These are phyloP conservation scores for Nannizzia gypsea DNA, from an alignment of 2,329 filamentous ascomycete species.

Conservation along the genomic window DNA sequence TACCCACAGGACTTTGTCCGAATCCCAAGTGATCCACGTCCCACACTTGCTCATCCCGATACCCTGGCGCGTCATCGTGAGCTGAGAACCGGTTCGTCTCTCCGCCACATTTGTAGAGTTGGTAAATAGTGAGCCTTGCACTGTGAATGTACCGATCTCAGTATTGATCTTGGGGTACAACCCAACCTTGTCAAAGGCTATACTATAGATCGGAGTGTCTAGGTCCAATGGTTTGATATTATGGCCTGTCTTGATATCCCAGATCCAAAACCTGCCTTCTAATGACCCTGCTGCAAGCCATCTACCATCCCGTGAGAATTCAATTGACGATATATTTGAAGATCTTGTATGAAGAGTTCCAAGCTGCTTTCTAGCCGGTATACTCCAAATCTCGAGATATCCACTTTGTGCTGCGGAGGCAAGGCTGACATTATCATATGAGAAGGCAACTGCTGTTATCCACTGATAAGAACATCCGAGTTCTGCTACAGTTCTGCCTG, in stretches of 20 bases:
- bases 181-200: neutral
- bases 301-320: constrained; percentile 3
- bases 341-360: constrained; percentile 15
- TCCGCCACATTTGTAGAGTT: neutral
- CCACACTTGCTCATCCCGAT: neutral
- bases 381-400: constrained; percentile 2
- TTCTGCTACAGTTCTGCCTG: neutral
- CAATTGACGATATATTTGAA: constrained; percentile 6
- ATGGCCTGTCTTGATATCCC: neutral
- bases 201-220: neutral
- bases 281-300: constrained; percentile 5
- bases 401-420: neutral
- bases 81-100: neutral
- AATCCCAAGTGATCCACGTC: neutral
- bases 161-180: neutral
- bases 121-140: neutral
- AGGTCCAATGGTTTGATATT: neutral
- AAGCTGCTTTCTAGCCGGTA: neutral
- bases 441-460: neutral
- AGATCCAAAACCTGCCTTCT: too few species aligned
- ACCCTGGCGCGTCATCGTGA: neutral
- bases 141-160: neutral
- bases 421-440: neutral
- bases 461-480: neutral
- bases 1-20: neutral